A percentile compares a stretch with the other conserved stretches of the same genome.
Evolutionary conservation across 2,329 filamentous ascomycete species (phyloP).

Genomic region (Trichophyton verrucosum): DNA sequence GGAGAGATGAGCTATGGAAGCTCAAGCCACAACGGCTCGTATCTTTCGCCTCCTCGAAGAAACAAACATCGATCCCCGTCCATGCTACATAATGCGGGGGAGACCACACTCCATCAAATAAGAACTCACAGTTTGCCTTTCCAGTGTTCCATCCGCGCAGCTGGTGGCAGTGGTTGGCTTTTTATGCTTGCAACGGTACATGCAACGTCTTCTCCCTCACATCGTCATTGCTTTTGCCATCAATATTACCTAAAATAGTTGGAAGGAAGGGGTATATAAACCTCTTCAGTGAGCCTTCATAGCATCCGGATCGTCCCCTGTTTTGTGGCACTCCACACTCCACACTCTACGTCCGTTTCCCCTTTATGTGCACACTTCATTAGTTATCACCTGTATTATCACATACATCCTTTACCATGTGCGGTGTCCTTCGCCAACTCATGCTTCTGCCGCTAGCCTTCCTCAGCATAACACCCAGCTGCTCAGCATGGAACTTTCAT

Average conservation of each 20-base stretch:
- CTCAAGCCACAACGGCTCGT: background rate
- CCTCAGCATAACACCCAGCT: background rate
- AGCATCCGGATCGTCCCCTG: too few relatives aligned
- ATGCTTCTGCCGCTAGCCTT: background rate
- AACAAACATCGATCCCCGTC: background rate
- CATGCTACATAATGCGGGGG: background rate
- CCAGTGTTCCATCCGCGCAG: constrained; percentile 3
- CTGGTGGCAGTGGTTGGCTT: background rate
- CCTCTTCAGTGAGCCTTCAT: too few relatives aligned
- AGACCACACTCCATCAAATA: background rate
- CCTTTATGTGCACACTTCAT: too few relatives aligned
- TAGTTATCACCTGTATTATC: background rate
- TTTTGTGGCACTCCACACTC: too few relatives aligned
- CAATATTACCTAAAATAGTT: background rate
- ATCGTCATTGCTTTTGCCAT: background rate
- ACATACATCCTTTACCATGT: background rate
- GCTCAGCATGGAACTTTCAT: constrained; percentile 2
- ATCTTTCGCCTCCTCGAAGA: background rate
- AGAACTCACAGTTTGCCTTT: background rate
- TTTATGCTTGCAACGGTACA: background rate
- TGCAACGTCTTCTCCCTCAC: background rate
- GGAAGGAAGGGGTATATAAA: too few relatives aligned
- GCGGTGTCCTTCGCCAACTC: constrained; percentile 2
- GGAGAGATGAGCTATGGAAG: background rate
- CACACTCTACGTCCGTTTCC: too few relatives aligned